These are phyloP conservation scores for Aschersonia sp. DNA, from an alignment of 2,329 filamentous ascomycete species.

Conservation along the genomic window DNA sequence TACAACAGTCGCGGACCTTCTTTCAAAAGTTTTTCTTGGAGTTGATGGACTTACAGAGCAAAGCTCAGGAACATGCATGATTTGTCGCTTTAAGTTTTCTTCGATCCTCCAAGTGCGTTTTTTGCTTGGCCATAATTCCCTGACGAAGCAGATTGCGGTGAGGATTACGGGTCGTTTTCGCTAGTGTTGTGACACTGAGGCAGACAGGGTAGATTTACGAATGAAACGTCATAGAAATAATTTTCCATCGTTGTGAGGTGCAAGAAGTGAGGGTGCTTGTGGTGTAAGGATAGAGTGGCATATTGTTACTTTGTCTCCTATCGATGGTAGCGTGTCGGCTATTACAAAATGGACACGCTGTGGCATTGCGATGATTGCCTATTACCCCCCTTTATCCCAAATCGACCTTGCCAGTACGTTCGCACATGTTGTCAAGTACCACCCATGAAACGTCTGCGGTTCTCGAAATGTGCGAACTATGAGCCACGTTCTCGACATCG, in stretches of 20 bases:
- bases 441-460: too few species aligned
- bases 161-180: slow-evolving; percentile 7
- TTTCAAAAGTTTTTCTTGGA: slow-evolving; percentile 24
- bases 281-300: too few species aligned
- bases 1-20: slow-evolving; percentile 18
- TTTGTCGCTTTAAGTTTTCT: slow-evolving; percentile 12
- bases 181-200: slow-evolving; percentile 23
- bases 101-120: slow-evolving; percentile 8
- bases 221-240: slow-evolving; percentile 14
- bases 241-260: background rate
- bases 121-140: slow-evolving; percentile 19
- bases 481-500: too few species aligned
- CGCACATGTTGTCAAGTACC: too few species aligned
- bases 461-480: too few species aligned
- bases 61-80: slow-evolving; percentile 14
- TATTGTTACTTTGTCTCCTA: too few species aligned
- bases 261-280: background rate
- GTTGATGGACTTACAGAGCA: slow-evolving; percentile 23
- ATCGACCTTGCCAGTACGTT: too few species aligned
- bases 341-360: too few species aligned
- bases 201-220: slow-evolving; percentile 23
- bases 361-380: too few species aligned
- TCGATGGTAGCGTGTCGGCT: too few species aligned
- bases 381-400: too few species aligned
- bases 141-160: background rate